Evolutionary conservation across 2,329 filamentous ascomycete species (phyloP), one percentile per base, ranked within the genome.

Genomic region (Cryphonectria japonica): DNA sequence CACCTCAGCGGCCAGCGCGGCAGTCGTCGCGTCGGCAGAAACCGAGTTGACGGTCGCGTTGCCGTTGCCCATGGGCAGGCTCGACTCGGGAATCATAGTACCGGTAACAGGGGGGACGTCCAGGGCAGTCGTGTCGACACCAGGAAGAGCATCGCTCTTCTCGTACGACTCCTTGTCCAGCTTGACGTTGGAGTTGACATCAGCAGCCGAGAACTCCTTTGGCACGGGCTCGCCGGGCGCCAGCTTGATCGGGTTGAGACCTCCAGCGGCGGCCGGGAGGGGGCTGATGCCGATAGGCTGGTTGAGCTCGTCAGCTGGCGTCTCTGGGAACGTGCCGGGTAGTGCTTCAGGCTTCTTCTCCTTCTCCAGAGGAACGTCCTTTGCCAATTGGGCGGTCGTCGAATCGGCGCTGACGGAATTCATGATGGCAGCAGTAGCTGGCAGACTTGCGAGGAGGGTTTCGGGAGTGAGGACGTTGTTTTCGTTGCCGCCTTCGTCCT

Each of bases 401-500:
- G 92, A 89, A 72, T 87, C 85, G 69, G 92, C 91, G n/a, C 88
- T 86, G 64, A 87, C 91, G 57, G 89, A 89, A 74, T 88, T 92
- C 79, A 91, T 86, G 71, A 86, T 85, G 70, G 82, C 82, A 66
- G 78, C 82, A 71, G 86, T 83, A 61, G 85, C 83, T 70, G 85
- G 78, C 67, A 84, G 82, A 65, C 78, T 80, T 75, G 80, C 81
- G 72, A 81, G 76, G 68, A 97, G 92, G 78, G 93, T 87, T 74
- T 94, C 88, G 71, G 92, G 89, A 57, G 88, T 88, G 70, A 99
- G 88, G 74, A 98, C 90, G 89, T 98, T 98, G 87, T 98, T 98
- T 77, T 94, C 86, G 87, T 95, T 97, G 78, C 93, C 92, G 78
- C 90, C 86, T 75, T 88, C 87, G 85, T 98, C 95, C 78, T 89